Evolutionary conservation across 169 alveolate species (phyloP).

Genomic region (Plasmodium relictum): DNA sequence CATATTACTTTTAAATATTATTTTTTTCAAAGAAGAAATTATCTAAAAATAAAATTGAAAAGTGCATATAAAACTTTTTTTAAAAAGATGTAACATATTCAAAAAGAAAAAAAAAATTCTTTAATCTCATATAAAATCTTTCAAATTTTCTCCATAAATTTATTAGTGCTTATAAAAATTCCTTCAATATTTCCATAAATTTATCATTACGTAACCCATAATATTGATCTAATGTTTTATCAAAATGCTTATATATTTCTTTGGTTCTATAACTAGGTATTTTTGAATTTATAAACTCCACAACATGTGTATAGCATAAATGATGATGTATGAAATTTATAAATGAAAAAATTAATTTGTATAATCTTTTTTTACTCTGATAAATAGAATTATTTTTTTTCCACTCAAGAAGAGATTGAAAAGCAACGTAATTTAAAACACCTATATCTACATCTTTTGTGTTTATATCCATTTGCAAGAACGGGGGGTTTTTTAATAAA

Average conservation of each 20-base stretch:
- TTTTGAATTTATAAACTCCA: constrained; percentile 61
- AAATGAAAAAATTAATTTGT: constrained; percentile 60
- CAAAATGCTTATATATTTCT: constrained; percentile 72
- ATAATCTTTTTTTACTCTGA: constrained; percentile 66
- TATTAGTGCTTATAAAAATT: constrained; percentile 28
- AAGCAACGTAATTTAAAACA: constrained; percentile 72
- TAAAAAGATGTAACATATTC: no score
- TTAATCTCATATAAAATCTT: no score
- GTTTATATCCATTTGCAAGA: constrained; percentile 37
- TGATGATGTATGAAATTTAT: constrained; percentile 74
- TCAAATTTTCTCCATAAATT: no score
- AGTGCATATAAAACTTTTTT: no score
- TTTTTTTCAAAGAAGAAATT: no score
- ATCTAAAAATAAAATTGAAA: no score
- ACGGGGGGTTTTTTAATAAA: constrained; percentile 66
- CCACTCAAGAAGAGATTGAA: constrained; percentile 71
- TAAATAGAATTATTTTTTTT: constrained; percentile 70
- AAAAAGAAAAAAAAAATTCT: no score
- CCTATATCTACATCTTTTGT: constrained; percentile 64
- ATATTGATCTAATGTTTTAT: constrained; percentile 73
- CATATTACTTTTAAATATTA: no score
- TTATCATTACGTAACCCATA: constrained; percentile 56
- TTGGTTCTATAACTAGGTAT: constrained; percentile 74
- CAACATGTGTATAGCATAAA: constrained; percentile 72
- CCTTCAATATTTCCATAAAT: constrained; percentile 52